Base-by-base conservation (phyloP, 2,329 filamentous ascomycete genomes). In the Pestalotiopsis sp. region DNA sequence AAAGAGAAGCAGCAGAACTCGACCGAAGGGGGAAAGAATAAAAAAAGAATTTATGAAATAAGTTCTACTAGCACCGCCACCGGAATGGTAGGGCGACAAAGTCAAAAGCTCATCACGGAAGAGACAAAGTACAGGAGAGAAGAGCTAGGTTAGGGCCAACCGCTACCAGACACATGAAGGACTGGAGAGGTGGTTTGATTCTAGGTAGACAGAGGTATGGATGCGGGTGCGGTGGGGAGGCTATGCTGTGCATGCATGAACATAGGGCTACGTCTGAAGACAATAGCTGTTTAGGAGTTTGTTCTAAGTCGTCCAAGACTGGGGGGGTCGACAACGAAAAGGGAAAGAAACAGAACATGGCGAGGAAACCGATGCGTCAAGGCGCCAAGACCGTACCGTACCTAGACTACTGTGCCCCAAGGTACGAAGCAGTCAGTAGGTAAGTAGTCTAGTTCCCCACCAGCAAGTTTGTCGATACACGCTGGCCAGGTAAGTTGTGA, bases 201-300 rank as follows among this genome's bases (percentile, higher is more conserved):
- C 17, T 17, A 9, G 20, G 20, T 52, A n/a, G 45, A 6, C 9
- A 52, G n/a, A 14, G 7, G 45, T 52, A 52, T 20, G 17, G 17
- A 52, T 49, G 45, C 20, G 45, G 17, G 17, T 17, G 45, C 20
- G 68, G 69, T 69, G 69, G 74, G 71, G 69, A 74, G 75, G 75
- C 75, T 77, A 73, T 79, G 77, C 72, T 72, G 70, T 52, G 72
- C 31, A 72, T 74, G 76, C 77, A 78, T 78, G 70, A 77, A 76
- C 68, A 68, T 73, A 74, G 70, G 71, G 70, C 66, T 72, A 71
- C 73, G 71, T 75, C 72, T 76, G 73, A 77, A 76, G 74, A 75
- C 73, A 68, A 70, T 72, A 73, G 73, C 70, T 74, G 74, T 77
- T 74, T 75, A 72, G 67, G 70, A 74, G 72, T 75, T 70, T 70